A percentile compares a stretch with the other conserved stretches of the same genome.
Conservation (phyloP, 768 basidiomycete species). For the Leccinum barrowsii region DNA sequence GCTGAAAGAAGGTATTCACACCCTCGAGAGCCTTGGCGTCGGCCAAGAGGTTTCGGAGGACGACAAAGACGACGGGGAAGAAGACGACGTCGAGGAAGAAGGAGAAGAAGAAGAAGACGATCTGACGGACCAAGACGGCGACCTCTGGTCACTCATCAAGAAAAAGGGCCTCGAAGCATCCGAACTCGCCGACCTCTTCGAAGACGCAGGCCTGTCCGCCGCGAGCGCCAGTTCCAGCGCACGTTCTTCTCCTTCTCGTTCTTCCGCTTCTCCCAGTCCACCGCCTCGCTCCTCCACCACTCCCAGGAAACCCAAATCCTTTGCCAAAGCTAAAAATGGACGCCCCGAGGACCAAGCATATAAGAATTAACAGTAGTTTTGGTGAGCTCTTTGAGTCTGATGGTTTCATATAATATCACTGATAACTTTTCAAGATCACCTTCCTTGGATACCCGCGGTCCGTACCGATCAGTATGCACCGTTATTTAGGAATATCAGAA, state of each 20-base stretch:
- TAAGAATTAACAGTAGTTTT: neutral
- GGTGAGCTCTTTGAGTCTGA: too few relatives aligned
- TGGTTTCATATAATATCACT: too few relatives aligned
- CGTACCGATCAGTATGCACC: neutral
- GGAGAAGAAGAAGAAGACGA: constrained; percentile 22
- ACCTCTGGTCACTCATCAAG: constrained; percentile 41
- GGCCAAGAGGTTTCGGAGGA: constrained; percentile 47
- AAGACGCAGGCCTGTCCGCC: constrained; percentile 39
- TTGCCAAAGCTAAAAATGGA: constrained; percentile 10
- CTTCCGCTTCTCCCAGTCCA: constrained; percentile 4
- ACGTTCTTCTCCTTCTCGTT: neutral
- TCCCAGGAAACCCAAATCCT: neutral
- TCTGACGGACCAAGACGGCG: constrained; percentile 40
- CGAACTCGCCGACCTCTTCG: constrained; percentile 56
- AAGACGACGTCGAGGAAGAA: constrained; percentile 1
- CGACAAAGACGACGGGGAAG: constrained; percentile 31
- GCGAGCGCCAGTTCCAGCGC: constrained; percentile 5
- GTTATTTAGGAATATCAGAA: neutral
- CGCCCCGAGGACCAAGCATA: neutral
- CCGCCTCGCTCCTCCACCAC: neutral
- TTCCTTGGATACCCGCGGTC: neutral
- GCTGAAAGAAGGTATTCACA: constrained; percentile 77
- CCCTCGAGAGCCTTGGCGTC: constrained; percentile 85
- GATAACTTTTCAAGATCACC: neutral
- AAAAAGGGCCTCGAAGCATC: constrained; percentile 37